These are phyloP conservation scores for Colletotrichum navitas DNA, from an alignment of 2,329 filamentous ascomycete species.

Conservation along the genomic window DNA sequence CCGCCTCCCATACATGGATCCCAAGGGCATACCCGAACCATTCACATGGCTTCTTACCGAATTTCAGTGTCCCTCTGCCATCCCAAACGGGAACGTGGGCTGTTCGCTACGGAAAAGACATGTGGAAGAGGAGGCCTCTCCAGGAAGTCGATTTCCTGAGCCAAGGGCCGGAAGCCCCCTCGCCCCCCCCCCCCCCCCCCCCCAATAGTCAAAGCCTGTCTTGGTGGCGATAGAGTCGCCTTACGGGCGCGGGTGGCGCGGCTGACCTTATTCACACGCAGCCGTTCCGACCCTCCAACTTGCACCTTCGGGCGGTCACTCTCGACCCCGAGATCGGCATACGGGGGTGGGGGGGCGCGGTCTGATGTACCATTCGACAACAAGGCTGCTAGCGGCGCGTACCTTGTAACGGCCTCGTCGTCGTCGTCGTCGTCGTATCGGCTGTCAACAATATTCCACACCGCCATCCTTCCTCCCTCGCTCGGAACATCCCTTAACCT, in stretches of 20 bases:
- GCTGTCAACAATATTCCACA: background rate
- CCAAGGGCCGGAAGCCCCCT: background rate
- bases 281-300: constrained; percentile 37
- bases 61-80: background rate
- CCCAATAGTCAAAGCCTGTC: background rate
- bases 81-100: background rate
- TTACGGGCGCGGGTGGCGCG: constrained; percentile 37
- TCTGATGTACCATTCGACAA: constrained; percentile 12
- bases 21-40: constrained; percentile 38
- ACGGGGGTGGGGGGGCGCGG: background rate
- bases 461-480: background rate
- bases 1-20: constrained; percentile 28
- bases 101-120: background rate
- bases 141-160: background rate
- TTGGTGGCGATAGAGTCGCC: constrained; percentile 14
- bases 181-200: constrained; percentile 18
- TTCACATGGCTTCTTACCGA: constrained; percentile 25
- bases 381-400: constrained; percentile 10
- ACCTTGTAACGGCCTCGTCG: background rate
- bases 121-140: background rate
- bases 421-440: constrained; percentile 11
- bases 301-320: background rate
- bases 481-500: background rate
- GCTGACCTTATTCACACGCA: constrained; percentile 23
- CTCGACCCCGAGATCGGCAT: constrained; percentile 30